phyloP scores from a whole-genome alignment of 345 rosid species.

The Nephelium lappaceum region DNA sequence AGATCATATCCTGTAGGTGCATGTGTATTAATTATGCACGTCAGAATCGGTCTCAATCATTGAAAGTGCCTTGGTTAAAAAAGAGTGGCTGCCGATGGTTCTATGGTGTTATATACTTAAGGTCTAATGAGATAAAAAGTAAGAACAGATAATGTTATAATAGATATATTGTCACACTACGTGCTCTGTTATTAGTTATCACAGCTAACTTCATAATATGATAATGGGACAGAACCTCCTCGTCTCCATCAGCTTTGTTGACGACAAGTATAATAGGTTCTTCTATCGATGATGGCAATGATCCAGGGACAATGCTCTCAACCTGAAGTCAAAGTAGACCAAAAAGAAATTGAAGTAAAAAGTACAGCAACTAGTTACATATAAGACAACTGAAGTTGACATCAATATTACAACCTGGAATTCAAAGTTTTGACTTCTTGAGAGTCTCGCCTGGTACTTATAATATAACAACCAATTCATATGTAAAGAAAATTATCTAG shows the following conservation, averaged over 20 bases:
- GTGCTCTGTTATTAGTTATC: not conserved
- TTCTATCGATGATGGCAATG: constrained; percentile 54
- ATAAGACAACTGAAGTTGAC: constrained; percentile 3
- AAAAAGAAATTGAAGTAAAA: constrained; percentile 14
- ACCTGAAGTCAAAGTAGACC: constrained; percentile 45
- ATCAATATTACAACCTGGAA: not conserved
- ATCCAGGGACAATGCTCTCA: constrained; percentile 82
- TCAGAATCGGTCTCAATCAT: not conserved
- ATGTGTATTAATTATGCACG: not conserved
- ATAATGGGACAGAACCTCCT: constrained; percentile 61
- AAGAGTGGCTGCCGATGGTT: not conserved
- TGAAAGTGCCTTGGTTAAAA: not conserved
- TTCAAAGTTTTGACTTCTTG: not conserved
- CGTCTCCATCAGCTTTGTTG: constrained; percentile 97
- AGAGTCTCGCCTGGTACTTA: not conserved
- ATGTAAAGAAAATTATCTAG: not conserved
- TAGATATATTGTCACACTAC: not conserved
- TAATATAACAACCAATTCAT: not conserved
- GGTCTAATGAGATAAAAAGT: not conserved
- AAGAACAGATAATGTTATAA: not conserved
- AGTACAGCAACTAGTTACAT: not conserved
- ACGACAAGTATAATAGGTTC: constrained; percentile 87
- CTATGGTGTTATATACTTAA: constrained; percentile 3
- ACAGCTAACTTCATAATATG: not conserved
- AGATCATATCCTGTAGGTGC: not conserved